These are phyloP conservation scores for Solanum paucissectum DNA, from an alignment of 257 asterid genomes.

Conservation along the genomic window DNA sequence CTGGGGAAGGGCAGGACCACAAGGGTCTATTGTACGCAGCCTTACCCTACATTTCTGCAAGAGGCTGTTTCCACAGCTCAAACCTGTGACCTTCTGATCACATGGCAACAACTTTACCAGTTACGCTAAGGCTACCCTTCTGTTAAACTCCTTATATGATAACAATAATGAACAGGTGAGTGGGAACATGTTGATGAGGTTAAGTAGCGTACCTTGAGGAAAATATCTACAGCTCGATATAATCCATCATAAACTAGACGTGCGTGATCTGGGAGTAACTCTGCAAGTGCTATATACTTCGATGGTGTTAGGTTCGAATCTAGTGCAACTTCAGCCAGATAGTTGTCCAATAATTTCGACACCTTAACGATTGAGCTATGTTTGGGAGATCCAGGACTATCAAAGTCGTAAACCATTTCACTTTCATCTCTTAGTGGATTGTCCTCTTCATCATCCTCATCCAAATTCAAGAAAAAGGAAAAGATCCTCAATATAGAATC, in stretches of 20 bases:
- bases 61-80: not conserved
- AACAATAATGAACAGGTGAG: not conserved
- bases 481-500: slow-evolving; percentile 66
- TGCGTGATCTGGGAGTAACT: slow-evolving; percentile 85
- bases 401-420: slow-evolving; percentile 68
- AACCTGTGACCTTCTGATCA: not conserved
- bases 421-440: slow-evolving; percentile 45
- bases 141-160: not conserved
- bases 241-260: slow-evolving; percentile 68
- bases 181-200: not conserved
- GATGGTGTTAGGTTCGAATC: slow-evolving; percentile 63
- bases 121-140: not conserved
- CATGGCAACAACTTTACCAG: not conserved
- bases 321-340: slow-evolving; percentile 72
- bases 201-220: slow-evolving; percentile 66
- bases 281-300: slow-evolving; percentile 61
- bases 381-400: slow-evolving; percentile 86
- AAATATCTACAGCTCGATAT: slow-evolving; percentile 82
- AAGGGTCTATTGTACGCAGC: not conserved
- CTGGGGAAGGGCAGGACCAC: not conserved
- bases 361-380: slow-evolving; percentile 85
- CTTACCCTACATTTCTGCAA: not conserved
- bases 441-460: slow-evolving; percentile 75
- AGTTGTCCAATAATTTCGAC: slow-evolving; percentile 69
- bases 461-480: slow-evolving; percentile 75